Conservation (phyloP, 208 protist genomes). For the Trypanosoma melophagium region DNA sequence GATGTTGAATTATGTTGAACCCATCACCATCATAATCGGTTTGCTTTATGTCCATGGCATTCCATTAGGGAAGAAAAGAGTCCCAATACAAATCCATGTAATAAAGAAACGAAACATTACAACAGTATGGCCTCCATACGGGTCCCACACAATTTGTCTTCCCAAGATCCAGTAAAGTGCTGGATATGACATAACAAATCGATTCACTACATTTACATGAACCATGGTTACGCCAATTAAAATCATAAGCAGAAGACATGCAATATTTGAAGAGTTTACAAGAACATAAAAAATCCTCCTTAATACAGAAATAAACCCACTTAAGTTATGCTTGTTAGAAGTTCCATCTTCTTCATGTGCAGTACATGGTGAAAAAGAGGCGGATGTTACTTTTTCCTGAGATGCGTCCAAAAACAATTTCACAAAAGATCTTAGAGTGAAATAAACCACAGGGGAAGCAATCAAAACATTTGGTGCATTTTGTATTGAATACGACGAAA, state of each 20-base stretch:
- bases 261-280: slow-evolving; percentile 56
- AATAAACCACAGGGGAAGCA: slow-evolving; percentile 44
- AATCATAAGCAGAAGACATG: slow-evolving; percentile 44
- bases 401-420: slow-evolving; percentile 29
- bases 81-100: slow-evolving; percentile 54
- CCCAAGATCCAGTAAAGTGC: slow-evolving; percentile 67
- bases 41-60: slow-evolving; percentile 86
- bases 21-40: too few relatives aligned
- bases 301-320: not conserved
- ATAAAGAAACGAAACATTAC: slow-evolving; percentile 49
- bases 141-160: slow-evolving; percentile 42
- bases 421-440: slow-evolving; percentile 29
- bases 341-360: not conserved
- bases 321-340: not conserved
- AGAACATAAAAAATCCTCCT: slow-evolving; percentile 9
- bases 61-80: slow-evolving; percentile 69
- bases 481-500: slow-evolving; percentile 51
- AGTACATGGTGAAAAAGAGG: not conserved
- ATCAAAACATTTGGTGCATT: slow-evolving; percentile 76
- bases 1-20: too few relatives aligned
- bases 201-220: slow-evolving; percentile 80
- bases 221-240: slow-evolving; percentile 54
- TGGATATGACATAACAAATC: slow-evolving; percentile 68
- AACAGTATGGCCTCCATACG: slow-evolving; percentile 29
- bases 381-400: not conserved